phyloP scores from a whole-genome alignment of 1,284 basidiomycete genomes.

The Pseudozyma thailandica region DNA sequence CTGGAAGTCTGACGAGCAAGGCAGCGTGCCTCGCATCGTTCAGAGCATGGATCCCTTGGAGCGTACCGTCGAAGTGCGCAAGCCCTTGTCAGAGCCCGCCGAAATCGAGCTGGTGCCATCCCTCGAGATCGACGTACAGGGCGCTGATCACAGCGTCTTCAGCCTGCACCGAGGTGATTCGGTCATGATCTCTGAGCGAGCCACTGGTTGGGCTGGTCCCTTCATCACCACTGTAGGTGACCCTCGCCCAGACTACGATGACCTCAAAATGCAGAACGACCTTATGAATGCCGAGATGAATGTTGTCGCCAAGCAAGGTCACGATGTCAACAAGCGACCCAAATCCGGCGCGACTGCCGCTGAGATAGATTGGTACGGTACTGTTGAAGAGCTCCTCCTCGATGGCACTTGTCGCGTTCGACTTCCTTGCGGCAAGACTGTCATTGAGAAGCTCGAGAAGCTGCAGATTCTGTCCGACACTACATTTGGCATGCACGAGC shows the following conservation, averaged over 20 bases:
- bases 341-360: constrained; percentile 29
- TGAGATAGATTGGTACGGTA: constrained; percentile 70
- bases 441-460: constrained; percentile 51
- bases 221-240: constrained; percentile 47
- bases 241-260: constrained; percentile 35
- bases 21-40: constrained; percentile 76
- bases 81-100: constrained; percentile 46
- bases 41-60: constrained; percentile 71
- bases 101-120: constrained; percentile 78
- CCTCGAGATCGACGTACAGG: constrained; percentile 87
- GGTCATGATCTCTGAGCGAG: constrained; percentile 77
- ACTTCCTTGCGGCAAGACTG: constrained; percentile 63
- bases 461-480: constrained; percentile 48
- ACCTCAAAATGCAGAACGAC: constrained; percentile 29
- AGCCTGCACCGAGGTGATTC: constrained; percentile 84
- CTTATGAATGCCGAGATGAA: constrained; percentile 33
- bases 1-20: constrained; percentile 80
- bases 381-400: constrained; percentile 68
- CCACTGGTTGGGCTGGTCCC: constrained; percentile 73
- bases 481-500: constrained; percentile 46
- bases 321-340: background rate
- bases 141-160: constrained; percentile 70
- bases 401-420: constrained; percentile 68
- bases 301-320: constrained; percentile 5
- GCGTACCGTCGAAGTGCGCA: constrained; percentile 60